These are phyloP conservation scores for Paramecium biaurelia DNA, from an alignment of 73 alveolate species.

Conservation along the genomic window DNA sequence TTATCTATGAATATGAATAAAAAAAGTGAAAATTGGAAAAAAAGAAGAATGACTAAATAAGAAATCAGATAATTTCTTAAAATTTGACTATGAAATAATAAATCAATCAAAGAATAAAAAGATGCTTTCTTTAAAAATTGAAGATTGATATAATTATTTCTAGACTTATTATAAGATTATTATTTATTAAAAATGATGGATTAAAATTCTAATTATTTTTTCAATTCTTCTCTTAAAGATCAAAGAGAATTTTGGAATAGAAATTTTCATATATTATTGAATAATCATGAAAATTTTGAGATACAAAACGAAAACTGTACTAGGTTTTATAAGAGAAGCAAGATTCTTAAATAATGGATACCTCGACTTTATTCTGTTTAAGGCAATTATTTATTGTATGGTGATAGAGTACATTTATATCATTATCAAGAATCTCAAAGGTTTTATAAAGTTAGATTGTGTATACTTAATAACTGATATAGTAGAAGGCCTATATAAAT, in stretches of 20 bases:
- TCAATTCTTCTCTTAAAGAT: background rate
- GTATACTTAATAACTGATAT: background rate
- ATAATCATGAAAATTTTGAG: background rate
- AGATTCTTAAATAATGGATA: background rate
- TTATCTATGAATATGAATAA: too few species aligned
- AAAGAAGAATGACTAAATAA: too few species aligned
- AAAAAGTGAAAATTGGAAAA: too few species aligned
- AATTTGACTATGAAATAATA: background rate
- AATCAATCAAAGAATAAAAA: background rate
- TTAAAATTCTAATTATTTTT: background rate
- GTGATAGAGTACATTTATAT: background rate
- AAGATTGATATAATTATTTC: background rate
- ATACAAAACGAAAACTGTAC: background rate
- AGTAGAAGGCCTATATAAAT: background rate
- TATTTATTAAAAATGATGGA: background rate
- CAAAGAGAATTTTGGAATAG: slow-evolving; percentile 8
- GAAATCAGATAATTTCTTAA: background rate
- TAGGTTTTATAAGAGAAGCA: background rate
- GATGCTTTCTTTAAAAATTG: background rate
- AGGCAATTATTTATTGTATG: background rate
- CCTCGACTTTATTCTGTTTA: background rate
- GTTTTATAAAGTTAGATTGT: background rate
- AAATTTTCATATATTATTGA: background rate
- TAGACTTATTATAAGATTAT: background rate
- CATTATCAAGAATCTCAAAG: background rate